Conservation (phyloP, 202 grass and related monocot genomes). For the Schoenoplectus tabernaemontani region DNA sequence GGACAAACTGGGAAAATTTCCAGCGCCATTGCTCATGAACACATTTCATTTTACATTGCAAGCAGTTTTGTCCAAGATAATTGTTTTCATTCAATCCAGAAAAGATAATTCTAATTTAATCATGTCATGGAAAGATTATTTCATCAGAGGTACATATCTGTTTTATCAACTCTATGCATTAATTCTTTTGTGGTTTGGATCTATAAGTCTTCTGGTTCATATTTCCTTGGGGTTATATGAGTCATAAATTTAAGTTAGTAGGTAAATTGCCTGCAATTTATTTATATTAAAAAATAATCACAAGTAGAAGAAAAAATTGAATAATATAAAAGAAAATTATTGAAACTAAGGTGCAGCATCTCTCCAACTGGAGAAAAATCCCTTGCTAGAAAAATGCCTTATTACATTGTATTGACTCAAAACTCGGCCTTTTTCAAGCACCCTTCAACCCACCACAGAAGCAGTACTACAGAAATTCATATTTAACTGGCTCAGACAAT, state of each 20-base stretch:
- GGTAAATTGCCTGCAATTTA: not conserved
- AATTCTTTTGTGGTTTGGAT: not conserved
- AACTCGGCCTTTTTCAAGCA: not conserved
- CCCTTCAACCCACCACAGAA: not conserved
- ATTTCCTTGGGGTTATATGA: not conserved
- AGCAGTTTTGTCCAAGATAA: slow-evolving; percentile 81
- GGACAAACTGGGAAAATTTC: slow-evolving; percentile 97
- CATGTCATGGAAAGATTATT: slow-evolving; percentile 98
- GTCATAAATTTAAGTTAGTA: not conserved
- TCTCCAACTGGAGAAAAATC: not conserved
- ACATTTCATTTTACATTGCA: slow-evolving; percentile 96
- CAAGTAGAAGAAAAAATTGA: not conserved
- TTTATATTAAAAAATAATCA: not conserved
- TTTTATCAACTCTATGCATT: not conserved
- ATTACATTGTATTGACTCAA: not conserved
- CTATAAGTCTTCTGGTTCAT: not conserved
- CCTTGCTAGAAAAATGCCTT: not conserved
- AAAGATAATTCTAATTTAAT: slow-evolving; percentile 32
- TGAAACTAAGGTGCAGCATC: not conserved
- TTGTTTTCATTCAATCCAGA: slow-evolving; percentile 60
- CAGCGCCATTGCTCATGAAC: slow-evolving; percentile 98
- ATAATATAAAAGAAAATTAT: slow-evolving; percentile 1
- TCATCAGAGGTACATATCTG: slow-evolving; percentile 59
- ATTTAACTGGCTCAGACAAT: not conserved
- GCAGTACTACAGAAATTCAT: not conserved